Conservation (phyloP, 2,329 filamentous ascomycete species). For the Rutstroemia sp. region DNA sequence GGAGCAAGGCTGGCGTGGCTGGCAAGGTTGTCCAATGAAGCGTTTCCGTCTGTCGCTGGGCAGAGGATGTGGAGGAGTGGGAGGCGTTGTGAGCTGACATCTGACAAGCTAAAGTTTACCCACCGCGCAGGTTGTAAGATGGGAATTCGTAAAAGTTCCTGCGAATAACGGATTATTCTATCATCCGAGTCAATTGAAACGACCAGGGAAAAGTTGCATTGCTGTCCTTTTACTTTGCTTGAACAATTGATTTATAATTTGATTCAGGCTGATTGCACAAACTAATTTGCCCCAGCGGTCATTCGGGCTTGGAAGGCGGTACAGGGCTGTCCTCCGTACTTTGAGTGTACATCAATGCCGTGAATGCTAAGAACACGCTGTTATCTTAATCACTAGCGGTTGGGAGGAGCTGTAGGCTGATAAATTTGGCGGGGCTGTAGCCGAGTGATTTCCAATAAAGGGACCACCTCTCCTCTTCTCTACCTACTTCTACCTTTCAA, state of each 20-base stretch:
- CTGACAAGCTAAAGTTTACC: too few relatives aligned
- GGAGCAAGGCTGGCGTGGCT: too few relatives aligned
- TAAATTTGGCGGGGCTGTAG: constrained; percentile 7
- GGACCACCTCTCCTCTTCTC: constrained; percentile 21
- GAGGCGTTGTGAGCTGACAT: too few relatives aligned
- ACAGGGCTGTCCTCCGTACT: not conserved
- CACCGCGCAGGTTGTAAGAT: too few relatives aligned
- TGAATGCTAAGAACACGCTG: constrained; percentile 5
- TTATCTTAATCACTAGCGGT: constrained; percentile 8
- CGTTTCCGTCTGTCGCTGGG: too few relatives aligned
- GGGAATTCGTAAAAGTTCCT: too few relatives aligned
- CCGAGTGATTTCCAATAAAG: constrained; percentile 16
- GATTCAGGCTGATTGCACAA: not conserved
- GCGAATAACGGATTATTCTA: too few relatives aligned
- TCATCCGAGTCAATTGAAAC: not conserved
- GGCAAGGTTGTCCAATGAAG: too few relatives aligned
- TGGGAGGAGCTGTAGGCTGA: constrained; percentile 6
- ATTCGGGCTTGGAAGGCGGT: not conserved
- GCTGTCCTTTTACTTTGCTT: not conserved
- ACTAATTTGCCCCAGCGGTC: not conserved
- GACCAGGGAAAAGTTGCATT: not conserved
- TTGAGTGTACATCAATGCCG: not conserved
- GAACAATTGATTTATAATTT: not conserved
- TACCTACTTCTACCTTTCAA: not conserved
- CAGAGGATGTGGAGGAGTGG: too few relatives aligned